These are phyloP conservation scores for Kodamaea sp. DNA, from an alignment of 1,139 yeast genomes.

Conservation along the genomic window DNA sequence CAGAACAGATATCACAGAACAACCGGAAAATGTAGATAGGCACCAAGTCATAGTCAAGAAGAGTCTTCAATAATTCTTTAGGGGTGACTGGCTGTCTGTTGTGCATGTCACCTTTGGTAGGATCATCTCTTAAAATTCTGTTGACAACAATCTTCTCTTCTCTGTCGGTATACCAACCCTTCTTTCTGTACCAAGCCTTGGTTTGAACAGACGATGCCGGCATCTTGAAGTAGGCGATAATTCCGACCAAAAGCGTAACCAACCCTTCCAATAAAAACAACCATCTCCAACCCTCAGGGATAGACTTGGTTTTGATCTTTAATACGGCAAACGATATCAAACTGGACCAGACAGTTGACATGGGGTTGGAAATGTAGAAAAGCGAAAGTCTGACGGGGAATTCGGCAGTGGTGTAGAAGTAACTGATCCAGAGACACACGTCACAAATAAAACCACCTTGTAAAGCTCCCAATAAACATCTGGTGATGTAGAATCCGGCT, in stretches of 20 bases:
- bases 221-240: slow-evolving; percentile 55
- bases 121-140: slow-evolving; percentile 65
- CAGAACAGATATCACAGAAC: slow-evolving; percentile 43
- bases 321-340: slow-evolving; percentile 49
- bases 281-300: slow-evolving; percentile 63
- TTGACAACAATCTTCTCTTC: slow-evolving; percentile 66
- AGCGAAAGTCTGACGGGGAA: slow-evolving; percentile 50
- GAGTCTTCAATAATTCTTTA: slow-evolving; percentile 38
- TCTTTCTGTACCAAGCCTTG: slow-evolving; percentile 48
- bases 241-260: slow-evolving; percentile 56
- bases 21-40: slow-evolving; percentile 58
- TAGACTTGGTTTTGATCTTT: slow-evolving; percentile 38
- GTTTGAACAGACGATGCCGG: slow-evolving; percentile 61
- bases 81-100: slow-evolving; percentile 57
- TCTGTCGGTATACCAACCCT: slow-evolving; percentile 65
- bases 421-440: slow-evolving; percentile 54
- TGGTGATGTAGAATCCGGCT: slow-evolving; percentile 37
- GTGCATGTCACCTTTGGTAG: slow-evolving; percentile 68
- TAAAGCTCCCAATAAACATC: slow-evolving; percentile 49
- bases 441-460: slow-evolving; percentile 64
- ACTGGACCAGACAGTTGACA: slow-evolving; percentile 40
- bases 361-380: slow-evolving; percentile 48
- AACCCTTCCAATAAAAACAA: slow-evolving; percentile 65
- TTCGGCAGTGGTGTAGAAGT: slow-evolving; percentile 55
- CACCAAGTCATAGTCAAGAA: slow-evolving; percentile 54